Evolutionary conservation across 176 grass and related monocot genomes (phyloP).

Genomic region (Poa annua): DNA sequence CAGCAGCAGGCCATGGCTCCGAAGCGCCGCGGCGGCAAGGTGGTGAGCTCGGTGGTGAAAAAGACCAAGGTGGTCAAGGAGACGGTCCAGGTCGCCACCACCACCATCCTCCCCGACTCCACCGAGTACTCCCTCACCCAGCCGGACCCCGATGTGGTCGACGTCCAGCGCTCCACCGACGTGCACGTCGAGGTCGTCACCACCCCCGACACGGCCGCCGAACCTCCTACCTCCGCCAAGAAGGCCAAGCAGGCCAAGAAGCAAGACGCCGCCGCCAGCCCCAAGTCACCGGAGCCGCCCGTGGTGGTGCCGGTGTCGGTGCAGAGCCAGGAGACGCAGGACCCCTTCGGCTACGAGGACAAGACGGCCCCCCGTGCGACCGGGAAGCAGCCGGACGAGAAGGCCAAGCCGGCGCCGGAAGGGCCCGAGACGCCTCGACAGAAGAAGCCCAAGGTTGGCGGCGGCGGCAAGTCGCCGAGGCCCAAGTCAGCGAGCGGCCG

Average conservation of each 20-base stretch:
- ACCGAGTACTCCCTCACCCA: not conserved
- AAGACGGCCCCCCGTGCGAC: not conserved
- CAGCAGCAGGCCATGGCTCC: conserved; percentile 45
- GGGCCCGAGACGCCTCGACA: conserved; percentile 20
- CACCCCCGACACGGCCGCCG: not conserved
- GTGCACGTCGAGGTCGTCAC: conserved; percentile 42
- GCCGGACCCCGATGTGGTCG: not conserved
- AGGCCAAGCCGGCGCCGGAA: not conserved
- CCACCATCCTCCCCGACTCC: conserved; percentile 25
- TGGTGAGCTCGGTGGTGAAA: conserved; percentile 43
- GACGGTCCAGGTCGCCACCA: conserved; percentile 50
- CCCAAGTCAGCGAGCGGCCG: not conserved
- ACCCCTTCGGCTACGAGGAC: conserved; percentile 15
- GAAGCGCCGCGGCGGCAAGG: conserved; percentile 39
- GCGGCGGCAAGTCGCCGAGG: not conserved
- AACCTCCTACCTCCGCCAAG: not conserved
- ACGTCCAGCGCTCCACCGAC: conserved; percentile 33
- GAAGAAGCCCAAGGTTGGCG: conserved; percentile 8
- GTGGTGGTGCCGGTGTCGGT: conserved; percentile 18
- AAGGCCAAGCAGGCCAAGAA: not conserved
- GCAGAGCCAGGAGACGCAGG: conserved; percentile 50
- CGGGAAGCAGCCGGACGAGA: not conserved
- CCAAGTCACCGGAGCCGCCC: not conserved
- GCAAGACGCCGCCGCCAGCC: not conserved
- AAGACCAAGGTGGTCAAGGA: conserved; percentile 60